Percentiles rank a stretch among this genome's conserved stretches.
phyloP scores from a whole-genome alignment of 2,329 filamentous ascomycete species.

The Fusarium torreyae region DNA sequence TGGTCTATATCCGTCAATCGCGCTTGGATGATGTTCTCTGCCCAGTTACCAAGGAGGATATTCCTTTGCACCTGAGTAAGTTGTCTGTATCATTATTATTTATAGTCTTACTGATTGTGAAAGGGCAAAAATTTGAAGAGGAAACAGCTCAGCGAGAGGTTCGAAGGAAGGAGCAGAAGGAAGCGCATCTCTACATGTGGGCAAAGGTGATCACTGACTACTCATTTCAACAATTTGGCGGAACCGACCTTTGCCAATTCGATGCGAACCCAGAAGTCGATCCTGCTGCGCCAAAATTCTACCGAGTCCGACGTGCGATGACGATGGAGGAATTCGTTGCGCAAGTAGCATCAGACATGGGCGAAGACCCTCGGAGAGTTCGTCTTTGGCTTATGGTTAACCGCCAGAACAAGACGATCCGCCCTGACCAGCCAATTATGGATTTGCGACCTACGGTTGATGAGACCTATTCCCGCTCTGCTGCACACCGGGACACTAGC shows the following conservation, averaged over 20 bases:
- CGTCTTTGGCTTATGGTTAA: constrained; percentile 98
- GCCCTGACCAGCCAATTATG: constrained; percentile 88
- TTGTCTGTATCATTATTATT: constrained; percentile 21
- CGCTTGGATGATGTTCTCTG: constrained; percentile 86
- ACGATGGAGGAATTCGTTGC: constrained; percentile 82
- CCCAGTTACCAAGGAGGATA: constrained; percentile 81
- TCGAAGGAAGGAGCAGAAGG: constrained; percentile 88
- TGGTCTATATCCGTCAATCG: constrained; percentile 95
- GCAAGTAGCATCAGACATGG: constrained; percentile 79
- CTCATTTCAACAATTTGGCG: constrained; percentile 84
- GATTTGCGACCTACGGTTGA: constrained; percentile 84
- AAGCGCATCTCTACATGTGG: constrained; percentile 92
- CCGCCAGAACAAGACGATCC: constrained; percentile 95
- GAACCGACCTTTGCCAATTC: constrained; percentile 84
- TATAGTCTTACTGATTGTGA: constrained; percentile 34
- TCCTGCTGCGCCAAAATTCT: constrained; percentile 77
- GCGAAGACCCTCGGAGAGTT: constrained; percentile 77
- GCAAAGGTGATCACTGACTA: constrained; percentile 86
- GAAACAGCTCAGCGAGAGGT: constrained; percentile 84
- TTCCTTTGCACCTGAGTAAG: constrained; percentile 85
- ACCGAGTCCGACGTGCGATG: constrained; percentile 82
- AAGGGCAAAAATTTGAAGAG: constrained; percentile 82
- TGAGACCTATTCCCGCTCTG: constrained; percentile 71
- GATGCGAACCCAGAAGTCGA: constrained; percentile 76
- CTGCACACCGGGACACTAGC: constrained; percentile 75